Base-by-base conservation (phyloP, 2,329 filamentous ascomycete genomes). In the Neoascochyta sp. region DNA sequence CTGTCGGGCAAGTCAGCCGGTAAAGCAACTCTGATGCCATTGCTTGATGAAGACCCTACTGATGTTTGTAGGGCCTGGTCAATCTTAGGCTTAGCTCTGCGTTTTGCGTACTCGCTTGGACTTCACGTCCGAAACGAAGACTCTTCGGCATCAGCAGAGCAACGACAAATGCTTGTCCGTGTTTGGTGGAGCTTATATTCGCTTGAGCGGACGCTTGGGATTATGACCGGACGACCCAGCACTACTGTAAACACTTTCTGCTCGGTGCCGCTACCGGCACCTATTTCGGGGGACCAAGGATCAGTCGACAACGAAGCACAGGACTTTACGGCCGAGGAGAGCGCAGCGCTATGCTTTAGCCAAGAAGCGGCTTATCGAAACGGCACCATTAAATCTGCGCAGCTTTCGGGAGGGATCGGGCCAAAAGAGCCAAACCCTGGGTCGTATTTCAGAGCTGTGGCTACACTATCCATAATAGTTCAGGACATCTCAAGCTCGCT, bases 171-270 rank as follows among this genome's bases (percentile, higher is more conserved):
- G 4, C 39, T 64, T 27, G 50, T 62, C 3, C 56, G 58, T 13
- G 53, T 62, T 9, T 68, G 65, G 65, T 66, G 65, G 60, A 62
- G 62, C 24, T 33, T 67, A 9, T 64, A 60, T 35, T 58, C 52
- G 6, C 42, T 65, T 11, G 65, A 68, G 34, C 54, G 57, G n/a
- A 52, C 61, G 4, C 52, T 67, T 6, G 55, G 55, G 22, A 43
- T 61, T 12, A 53, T 66, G 8, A 65, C 61, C 4, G 65, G 65
- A 2, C 60, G 64, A n/a, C 60, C 65, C 10, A 62, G 58, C 22
- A 53, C 55, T 6, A 52, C 66, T 11, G 50, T 59, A 7, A 58
- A 63, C 27, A 47, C 46, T 8, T 51, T 44, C 29, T 63, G 57
- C 30, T 64, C 57, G 5, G 49, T 58, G 1, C 62, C 60, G 4